phyloP scores from a whole-genome alignment of 2,329 filamentous ascomycete genomes.

The Fusarium liriodendri region DNA sequence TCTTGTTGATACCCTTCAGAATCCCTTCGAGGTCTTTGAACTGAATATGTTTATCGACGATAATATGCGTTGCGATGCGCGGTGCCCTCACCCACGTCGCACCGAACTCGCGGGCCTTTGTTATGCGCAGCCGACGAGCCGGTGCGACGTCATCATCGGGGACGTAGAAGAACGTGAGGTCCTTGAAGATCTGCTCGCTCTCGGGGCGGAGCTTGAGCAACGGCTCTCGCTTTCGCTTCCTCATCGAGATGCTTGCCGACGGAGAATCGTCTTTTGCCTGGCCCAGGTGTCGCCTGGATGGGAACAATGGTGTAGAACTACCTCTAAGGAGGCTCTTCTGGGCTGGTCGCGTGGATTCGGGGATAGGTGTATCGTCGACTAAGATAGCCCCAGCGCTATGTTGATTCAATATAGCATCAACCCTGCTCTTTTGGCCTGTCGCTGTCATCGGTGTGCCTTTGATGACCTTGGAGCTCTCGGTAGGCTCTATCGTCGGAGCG shows the following conservation, averaged over 20 bases:
- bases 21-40: conserved; percentile 72
- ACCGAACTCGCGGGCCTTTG: conserved; percentile 79
- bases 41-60: conserved; percentile 77
- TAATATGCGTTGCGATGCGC: conserved; percentile 76
- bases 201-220: conserved; percentile 61
- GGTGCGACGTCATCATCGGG: conserved; percentile 81
- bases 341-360: conserved; percentile 38
- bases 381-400: conserved; percentile 34
- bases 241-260: conserved; percentile 42
- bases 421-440: conserved; percentile 33
- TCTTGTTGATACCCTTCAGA: conserved; percentile 32
- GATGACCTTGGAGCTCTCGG: conserved; percentile 33
- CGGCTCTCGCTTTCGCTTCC: conserved; percentile 60
- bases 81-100: conserved; percentile 75
- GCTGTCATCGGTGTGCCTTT: conserved; percentile 46
- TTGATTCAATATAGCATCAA: conserved; percentile 28
- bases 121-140: conserved; percentile 76
- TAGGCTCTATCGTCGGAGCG: conserved; percentile 23
- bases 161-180: conserved; percentile 78
- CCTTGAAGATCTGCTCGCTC: conserved; percentile 68
- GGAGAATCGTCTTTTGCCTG: conserved; percentile 36
- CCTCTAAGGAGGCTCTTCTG: conserved; percentile 39
- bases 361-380: conserved; percentile 45
- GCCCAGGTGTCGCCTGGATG: conserved; percentile 18
- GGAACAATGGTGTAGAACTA: conserved; percentile 47